phyloP scores from a whole-genome alignment of 2,329 filamentous ascomycete genomes.

The Aspergillus vadensis region DNA sequence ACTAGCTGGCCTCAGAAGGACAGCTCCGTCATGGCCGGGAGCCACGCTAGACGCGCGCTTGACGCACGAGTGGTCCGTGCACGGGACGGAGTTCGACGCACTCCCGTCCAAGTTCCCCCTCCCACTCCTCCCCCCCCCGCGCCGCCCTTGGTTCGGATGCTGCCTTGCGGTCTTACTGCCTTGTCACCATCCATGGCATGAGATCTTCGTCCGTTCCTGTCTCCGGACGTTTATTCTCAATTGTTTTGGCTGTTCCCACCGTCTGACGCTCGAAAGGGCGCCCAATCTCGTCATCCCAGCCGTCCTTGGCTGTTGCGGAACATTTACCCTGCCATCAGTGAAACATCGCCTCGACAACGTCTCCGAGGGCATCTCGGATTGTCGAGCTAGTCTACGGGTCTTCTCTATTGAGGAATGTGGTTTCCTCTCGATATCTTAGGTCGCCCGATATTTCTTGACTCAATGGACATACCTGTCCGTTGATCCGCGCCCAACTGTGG shows the following conservation, averaged over 20 bases:
- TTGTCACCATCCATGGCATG: constrained; percentile 20
- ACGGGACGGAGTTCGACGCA: constrained; percentile 8
- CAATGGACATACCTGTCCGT: constrained; percentile 44
- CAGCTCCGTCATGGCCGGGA: constrained; percentile 26
- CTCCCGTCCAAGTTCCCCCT: constrained; percentile 18
- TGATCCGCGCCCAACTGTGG: constrained; percentile 40
- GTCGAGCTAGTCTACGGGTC: constrained; percentile 17
- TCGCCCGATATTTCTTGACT: constrained; percentile 35
- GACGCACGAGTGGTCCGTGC: constrained; percentile 18
- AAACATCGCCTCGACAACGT: constrained; percentile 3
- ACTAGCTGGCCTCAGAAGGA: constrained; percentile 20
- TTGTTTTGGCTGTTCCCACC: constrained; percentile 11
- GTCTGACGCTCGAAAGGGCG: not conserved
- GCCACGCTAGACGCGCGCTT: constrained; percentile 27
- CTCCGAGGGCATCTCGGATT: not conserved
- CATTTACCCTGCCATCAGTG: constrained; percentile 5
- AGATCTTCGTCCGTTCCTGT: constrained; percentile 15
- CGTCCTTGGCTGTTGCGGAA: not conserved
- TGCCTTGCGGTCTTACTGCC: constrained; percentile 21
- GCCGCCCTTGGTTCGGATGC: constrained; percentile 21
- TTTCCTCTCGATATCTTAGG: constrained; percentile 31
- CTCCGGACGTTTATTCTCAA: constrained; percentile 13
- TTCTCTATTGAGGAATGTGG: constrained; percentile 41
- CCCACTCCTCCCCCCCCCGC: constrained; percentile 19
- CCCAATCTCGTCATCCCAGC: not conserved